phyloP scores from a whole-genome alignment of 768 basidiomycete species.

The Mycena alexandri region DNA sequence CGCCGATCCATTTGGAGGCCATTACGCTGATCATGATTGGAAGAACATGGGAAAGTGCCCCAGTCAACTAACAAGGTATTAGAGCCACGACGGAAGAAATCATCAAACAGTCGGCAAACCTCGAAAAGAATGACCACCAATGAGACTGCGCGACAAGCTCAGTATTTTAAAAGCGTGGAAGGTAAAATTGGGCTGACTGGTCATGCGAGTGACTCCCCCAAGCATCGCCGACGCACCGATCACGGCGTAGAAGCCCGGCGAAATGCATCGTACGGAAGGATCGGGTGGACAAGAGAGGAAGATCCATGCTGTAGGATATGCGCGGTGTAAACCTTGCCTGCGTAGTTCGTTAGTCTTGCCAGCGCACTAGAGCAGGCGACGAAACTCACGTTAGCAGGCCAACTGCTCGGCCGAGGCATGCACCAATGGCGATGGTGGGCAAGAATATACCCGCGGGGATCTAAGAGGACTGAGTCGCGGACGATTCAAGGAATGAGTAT shows the following conservation, averaged over 20 bases:
- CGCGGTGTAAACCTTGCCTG: constrained; percentile 76
- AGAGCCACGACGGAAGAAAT: constrained; percentile 3
- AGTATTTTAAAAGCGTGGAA: neutral
- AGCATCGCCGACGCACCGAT: constrained; percentile 84
- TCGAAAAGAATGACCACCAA: constrained; percentile 84
- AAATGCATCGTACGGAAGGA: constrained; percentile 74
- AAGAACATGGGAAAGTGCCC: constrained; percentile 83
- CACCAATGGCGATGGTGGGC: constrained; percentile 82
- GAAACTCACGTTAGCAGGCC: constrained; percentile 72
- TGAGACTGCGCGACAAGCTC: constrained; percentile 63
- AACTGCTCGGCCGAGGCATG: constrained; percentile 77
- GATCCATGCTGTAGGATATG: constrained; percentile 77
- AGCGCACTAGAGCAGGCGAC: neutral
- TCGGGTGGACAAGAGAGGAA: constrained; percentile 82
- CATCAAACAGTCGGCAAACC: constrained; percentile 51
- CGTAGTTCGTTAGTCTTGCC: constrained; percentile 9
- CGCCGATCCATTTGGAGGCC: constrained; percentile 83
- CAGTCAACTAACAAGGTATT: constrained; percentile 66
- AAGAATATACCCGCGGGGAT: constrained; percentile 83
- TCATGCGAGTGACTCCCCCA: constrained; percentile 83
- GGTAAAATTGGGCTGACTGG: constrained; percentile 58
- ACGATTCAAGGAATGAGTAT: constrained; percentile 1
- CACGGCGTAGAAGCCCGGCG: constrained; percentile 83
- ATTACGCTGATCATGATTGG: constrained; percentile 87
- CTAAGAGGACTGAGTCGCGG: constrained; percentile 47